Evolutionary conservation across 1,284 basidiomycete species (phyloP).

Genomic region (Sphaerobolus stellatus): DNA sequence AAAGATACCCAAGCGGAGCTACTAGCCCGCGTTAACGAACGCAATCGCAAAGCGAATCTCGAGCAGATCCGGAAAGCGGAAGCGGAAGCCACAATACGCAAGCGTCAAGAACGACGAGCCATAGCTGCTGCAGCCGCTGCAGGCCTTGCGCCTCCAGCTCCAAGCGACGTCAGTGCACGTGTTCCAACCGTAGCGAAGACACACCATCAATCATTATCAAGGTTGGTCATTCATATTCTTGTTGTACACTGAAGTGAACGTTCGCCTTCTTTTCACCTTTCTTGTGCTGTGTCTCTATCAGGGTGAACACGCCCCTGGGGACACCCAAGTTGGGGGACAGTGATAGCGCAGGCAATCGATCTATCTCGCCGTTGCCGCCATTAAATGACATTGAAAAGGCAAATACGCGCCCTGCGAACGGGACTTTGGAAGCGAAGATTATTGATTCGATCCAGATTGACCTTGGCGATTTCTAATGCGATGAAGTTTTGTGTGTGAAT

Average conservation of each 20-base stretch:
- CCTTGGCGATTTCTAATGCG: conserved; percentile 68
- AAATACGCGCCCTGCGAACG: conserved; percentile 32
- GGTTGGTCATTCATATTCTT: conserved; percentile 41
- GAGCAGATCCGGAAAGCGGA: conserved; percentile 80
- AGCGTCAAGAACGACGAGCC: conserved; percentile 62
- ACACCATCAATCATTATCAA: conserved; percentile 51
- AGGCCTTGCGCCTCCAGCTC: conserved; percentile 42
- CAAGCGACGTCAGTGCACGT: conserved; percentile 60
- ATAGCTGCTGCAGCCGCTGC: conserved; percentile 40
- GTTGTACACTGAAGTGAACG: conserved; percentile 14
- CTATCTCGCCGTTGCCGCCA: conserved; percentile 43
- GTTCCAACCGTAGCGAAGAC: conserved; percentile 57
- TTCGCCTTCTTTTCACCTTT: conserved; percentile 10
- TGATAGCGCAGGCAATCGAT: conserved; percentile 28
- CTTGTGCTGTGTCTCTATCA: no score
- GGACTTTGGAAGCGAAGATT: conserved; percentile 53
- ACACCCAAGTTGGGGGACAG: conserved; percentile 28
- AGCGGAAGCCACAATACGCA: conserved; percentile 61
- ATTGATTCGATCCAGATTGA: conserved; percentile 72
- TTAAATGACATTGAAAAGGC: conserved; percentile 26
- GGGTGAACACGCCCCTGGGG: conserved; percentile 41
- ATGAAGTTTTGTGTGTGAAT: not conserved
- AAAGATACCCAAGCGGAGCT: conserved; percentile 49
- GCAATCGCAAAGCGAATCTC: conserved; percentile 79
- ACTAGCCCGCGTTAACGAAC: conserved; percentile 81